Evolutionary conservation across 768 basidiomycete species (phyloP), one percentile per base, ranked within the genome.

Genomic region (Termitomyces sp.): DNA sequence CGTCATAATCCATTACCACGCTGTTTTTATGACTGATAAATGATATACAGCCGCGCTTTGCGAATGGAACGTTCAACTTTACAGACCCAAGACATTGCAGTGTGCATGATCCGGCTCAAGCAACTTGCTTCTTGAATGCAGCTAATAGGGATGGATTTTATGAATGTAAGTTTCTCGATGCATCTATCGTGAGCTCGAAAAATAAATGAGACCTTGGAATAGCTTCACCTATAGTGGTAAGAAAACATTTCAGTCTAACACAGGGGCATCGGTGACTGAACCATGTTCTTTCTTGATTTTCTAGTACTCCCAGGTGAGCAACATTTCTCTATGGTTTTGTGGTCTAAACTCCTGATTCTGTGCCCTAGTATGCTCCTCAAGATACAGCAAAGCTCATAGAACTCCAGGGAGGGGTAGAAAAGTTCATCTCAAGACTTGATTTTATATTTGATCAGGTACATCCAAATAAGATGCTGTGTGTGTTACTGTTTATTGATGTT

Each of bases 71-170:
- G 0, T 87, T 80, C 69, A 82, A 80, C 64, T 84, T 77, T 58
- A 87, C 85, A 1, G 85, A 87, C 66, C 85, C 85, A 3, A 71
- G 85, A 38, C 84, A 86, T 64, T 87, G 85, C 64, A 85, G 84
- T 63, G 74, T 82, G 43, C 79, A 87, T 57, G 84, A 86, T 61
- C 85, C 84, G 0, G 68, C 68, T 3, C 70, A 75, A 24, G 75
- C 84, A 1, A 84, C 83, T 0, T 87, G 85, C 61, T 86, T 83
- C 71, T 66, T 87, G 57, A 78, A 84, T 60, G 76, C 80, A 11
- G 74, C 70, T 16, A 79, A 79, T 33, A 67, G 74, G 11, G 84
- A 87, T 65, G 84, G 85, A 0, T 87, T 86, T 66, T 87, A 87
- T 63, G 85, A 87, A 72, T 75, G 74, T 70, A 44, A 18, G 61